phyloP scores from a whole-genome alignment of 495 filamentous ascomycete species.

The Neurospora hispaniola region DNA sequence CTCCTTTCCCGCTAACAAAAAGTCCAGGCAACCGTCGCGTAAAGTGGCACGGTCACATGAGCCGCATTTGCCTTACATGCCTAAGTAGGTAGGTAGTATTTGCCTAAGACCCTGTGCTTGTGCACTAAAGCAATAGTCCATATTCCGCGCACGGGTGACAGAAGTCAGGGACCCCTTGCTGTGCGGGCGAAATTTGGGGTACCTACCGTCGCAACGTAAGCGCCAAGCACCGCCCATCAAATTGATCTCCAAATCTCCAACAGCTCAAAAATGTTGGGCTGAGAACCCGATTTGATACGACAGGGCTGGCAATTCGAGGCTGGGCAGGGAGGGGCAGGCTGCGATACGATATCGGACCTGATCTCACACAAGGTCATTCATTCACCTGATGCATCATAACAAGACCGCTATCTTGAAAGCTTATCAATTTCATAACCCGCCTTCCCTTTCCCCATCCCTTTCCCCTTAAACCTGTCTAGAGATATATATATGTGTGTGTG shows the following conservation, averaged over 20 bases:
- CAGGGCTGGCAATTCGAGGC: neutral
- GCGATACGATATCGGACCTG: neutral
- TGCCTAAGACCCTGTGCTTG: too few species aligned
- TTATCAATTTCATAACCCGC: neutral
- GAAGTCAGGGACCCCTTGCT: neutral
- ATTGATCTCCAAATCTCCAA: neutral
- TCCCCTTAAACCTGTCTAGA: neutral
- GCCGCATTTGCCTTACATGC: neutral
- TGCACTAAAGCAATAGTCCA: neutral
- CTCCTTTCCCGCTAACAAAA: neutral
- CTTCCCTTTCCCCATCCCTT: neutral
- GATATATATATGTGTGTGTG: neutral
- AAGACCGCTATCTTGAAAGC: neutral
- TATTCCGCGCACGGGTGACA: neutral
- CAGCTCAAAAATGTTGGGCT: neutral
- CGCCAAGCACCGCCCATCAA: neutral
- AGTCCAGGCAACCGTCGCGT: conserved; percentile 8
- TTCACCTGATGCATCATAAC: neutral
- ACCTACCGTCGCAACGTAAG: neutral
- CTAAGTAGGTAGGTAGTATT: too few species aligned
- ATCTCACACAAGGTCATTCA: neutral
- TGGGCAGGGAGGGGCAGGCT: neutral
- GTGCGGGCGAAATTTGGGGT: neutral
- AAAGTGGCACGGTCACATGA: conserved; percentile 16
- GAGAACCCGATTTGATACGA: neutral